phyloP scores from a whole-genome alignment of 1,139 yeast species.

The Candida sp. region DNA sequence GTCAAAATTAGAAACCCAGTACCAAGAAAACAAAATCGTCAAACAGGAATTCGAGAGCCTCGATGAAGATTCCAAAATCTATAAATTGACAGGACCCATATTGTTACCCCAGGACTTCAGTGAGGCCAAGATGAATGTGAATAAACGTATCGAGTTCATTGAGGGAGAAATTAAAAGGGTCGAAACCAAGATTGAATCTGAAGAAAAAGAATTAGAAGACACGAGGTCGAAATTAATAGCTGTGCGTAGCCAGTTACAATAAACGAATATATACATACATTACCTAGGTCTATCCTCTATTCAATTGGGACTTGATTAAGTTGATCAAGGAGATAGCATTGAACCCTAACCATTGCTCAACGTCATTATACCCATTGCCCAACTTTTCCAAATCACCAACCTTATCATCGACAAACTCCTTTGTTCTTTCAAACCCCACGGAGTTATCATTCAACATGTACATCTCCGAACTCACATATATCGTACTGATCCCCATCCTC shows the following conservation, averaged over 20 bases:
- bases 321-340: conserved; percentile 70
- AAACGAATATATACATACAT: not conserved
- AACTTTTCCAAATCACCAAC: conserved; percentile 55
- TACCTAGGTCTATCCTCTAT: conserved; percentile 54
- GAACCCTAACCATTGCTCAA: conserved; percentile 79
- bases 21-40: conserved; percentile 94
- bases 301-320: conserved; percentile 69
- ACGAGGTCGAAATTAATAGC: conserved; percentile 53
- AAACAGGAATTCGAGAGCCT: conserved; percentile 73
- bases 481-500: conserved; percentile 68
- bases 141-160: conserved; percentile 88
- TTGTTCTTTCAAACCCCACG: conserved; percentile 55
- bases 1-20: conserved; percentile 76
- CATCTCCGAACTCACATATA: conserved; percentile 76
- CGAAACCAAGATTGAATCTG: conserved; percentile 57
- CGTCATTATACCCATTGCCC: conserved; percentile 63
- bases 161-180: conserved; percentile 74
- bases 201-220: conserved; percentile 54
- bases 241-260: conserved; percentile 25
- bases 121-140: conserved; percentile 85
- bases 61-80: conserved; percentile 69
- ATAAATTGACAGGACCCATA: conserved; percentile 91
- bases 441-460: conserved; percentile 85
- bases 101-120: conserved; percentile 83
- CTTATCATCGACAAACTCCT: conserved; percentile 65